Base-by-base conservation (phyloP, 306 rosid genomes). In the Acacia crassicarpa region DNA sequence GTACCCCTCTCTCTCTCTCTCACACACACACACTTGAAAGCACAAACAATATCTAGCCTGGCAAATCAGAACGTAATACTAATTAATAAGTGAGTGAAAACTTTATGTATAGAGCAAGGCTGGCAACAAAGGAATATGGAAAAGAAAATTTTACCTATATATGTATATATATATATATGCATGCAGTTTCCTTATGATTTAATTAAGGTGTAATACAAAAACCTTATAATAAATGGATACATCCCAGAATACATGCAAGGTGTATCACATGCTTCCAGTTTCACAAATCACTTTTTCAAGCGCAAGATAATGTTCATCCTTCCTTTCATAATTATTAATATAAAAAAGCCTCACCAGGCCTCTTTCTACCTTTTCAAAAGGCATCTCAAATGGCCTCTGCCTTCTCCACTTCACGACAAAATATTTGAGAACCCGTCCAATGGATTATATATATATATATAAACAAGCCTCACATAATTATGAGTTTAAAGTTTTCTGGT, bases 61-160 rank as follows among this genome's bases (percentile, higher is more conserved):
- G 45, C 17, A 76, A 65, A n/a, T 69, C 19, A 19, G 6, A 22
- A 59, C 66, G 17, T 35, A 19, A 38, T 38, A 6, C 20, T 35
- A 41, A 81, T 51, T 35, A 69, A 83, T 68, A 2, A 45, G 25
- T 35, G 19, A 67, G 25, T 22, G 46, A 16, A 68, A 22, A 25
- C 79, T 86, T 81, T 81, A 66, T 63, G 80, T 70, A 80, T 56
- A 70, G 27, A 80, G 71, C 83, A 76, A 76, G 84, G 84, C 81
- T 79, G 72, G 81, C 80, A 44, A 78, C 62, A 59, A 61, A 79
- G 75, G 63, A 75, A 58, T 66, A 72, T 65, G 80, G 56, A 68
- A 69, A 73, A 81, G 3, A 23, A 15, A 6, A 30, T 16, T 7
- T 15, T 30, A 9, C 8, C 0, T 0, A 25, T 22, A 74, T 10